These are phyloP conservation scores for Dentipellis fragilis DNA, from an alignment of 768 basidiomycete species.

Conservation along the genomic window DNA sequence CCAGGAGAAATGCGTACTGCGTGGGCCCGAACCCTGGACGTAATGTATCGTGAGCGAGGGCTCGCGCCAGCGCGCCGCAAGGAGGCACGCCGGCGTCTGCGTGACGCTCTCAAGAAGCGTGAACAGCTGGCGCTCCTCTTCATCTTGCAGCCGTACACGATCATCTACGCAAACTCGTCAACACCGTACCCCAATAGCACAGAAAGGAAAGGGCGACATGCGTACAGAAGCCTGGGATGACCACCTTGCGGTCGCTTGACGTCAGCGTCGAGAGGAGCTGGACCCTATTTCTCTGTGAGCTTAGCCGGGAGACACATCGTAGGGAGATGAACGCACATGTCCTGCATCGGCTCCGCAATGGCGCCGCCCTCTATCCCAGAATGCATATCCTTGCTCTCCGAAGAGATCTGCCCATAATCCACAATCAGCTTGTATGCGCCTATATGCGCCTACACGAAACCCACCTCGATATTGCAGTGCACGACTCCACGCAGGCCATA, in stretches of 20 bases:
- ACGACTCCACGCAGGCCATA: conserved; percentile 93
- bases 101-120: conserved; percentile 60
- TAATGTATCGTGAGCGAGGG: conserved; percentile 87
- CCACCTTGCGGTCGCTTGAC: conserved; percentile 45
- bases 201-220: conserved; percentile 6
- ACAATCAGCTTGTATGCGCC: neutral
- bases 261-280: conserved; percentile 66
- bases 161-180: conserved; percentile 43
- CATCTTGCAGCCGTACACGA: conserved; percentile 56
- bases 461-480: conserved; percentile 70
- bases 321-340: conserved; percentile 48
- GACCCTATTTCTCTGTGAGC: conserved; percentile 42
- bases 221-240: conserved; percentile 80
- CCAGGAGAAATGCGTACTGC: conserved; percentile 36
- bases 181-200: neutral
- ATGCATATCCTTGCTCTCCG: conserved; percentile 71
- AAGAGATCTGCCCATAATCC: conserved; percentile 47
- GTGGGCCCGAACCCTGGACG: conserved; percentile 72
- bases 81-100: conserved; percentile 51
- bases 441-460: neutral
- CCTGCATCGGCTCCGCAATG: conserved; percentile 81
- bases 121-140: conserved; percentile 61
- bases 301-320: neutral
- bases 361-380: conserved; percentile 93
- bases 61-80: conserved; percentile 80